Base-by-base conservation (phyloP, 108 stramenopile species). In the Nitzschia palea region DNA sequence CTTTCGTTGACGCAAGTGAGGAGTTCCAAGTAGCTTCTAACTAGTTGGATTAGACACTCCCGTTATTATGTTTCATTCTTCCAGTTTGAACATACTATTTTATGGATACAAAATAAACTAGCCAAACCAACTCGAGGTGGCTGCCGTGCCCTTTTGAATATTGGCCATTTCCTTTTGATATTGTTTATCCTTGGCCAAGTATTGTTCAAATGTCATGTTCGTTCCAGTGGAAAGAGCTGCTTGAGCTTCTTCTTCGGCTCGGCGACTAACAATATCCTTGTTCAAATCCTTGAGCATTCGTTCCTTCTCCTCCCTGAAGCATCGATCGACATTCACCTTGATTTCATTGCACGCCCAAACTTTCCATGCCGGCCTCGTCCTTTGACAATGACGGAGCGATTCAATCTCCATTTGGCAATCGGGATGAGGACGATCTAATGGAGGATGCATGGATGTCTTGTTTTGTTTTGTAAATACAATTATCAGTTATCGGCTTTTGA, bases 381-480 rank as follows among this genome's bases (percentile, higher is more conserved):
- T 79, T 58, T 96, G 96, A 55, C 96, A 96, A 37, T 79, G 25
- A 36, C 84, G 80, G 14, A 96, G 80, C n/a, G 64, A 79, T 15
- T 83, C 65, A 42, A 96, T 92, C 51, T 80, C 79, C 14, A 73
- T 47, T 62, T 91, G 83, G 67, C 96, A 96, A 45, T 90, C 81
- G 12, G 96, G 96, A 63, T 96, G 96, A 4, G 96, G 96, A 33
- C 96, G 76, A 69, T 92, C 89, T 54, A 96, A 76, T 27, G 96
- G 96, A 5, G 96, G 96, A 69, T 96, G 96, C 96, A 96, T 96
- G 47, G n/a, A n/a, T n/a, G n/a, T n/a, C n/a, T n/a, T n/a, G n/a
- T n/a, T n/a, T n/a, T n/a, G n/a, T n/a, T n/a, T n/a, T n/a, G n/a
- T n/a, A n/a, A n/a, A n/a, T n/a, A n/a, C n/a, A n/a, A n/a, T n/a